phyloP scores from a whole-genome alignment of 2,329 filamentous ascomycete genomes.

The Arachnomyces sp. region DNA sequence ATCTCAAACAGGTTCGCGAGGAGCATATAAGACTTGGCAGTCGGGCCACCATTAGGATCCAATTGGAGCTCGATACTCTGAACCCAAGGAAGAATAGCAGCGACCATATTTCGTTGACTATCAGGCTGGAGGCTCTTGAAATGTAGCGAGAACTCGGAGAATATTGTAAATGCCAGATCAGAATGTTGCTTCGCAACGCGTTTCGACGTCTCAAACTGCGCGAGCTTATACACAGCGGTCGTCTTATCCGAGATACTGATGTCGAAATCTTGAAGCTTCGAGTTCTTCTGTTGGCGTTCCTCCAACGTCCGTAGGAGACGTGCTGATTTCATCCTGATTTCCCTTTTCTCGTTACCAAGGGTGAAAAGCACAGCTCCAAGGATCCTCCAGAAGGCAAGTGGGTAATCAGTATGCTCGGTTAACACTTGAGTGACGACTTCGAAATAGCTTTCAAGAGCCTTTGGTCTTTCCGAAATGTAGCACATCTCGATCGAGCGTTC shows the following conservation, averaged over 20 bases:
- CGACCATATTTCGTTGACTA: conserved; percentile 87
- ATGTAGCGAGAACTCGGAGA: conserved; percentile 89
- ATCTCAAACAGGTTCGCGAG: conserved; percentile 93
- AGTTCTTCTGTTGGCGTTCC: conserved; percentile 72
- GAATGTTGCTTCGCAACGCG: conserved; percentile 80
- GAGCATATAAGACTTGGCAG: conserved; percentile 86
- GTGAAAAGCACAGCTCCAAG: conserved; percentile 84
- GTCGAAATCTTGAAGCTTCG: conserved; percentile 92
- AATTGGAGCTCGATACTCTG: conserved; percentile 88
- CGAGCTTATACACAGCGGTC: conserved; percentile 93
- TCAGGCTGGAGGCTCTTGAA: conserved; percentile 80
- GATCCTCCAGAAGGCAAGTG: conserved; percentile 82
- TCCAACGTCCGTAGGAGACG: conserved; percentile 74
- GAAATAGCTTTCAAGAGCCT: conserved; percentile 91
- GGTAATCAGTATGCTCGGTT: conserved; percentile 72
- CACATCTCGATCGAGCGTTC: conserved; percentile 88
- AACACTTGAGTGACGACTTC: conserved; percentile 84
- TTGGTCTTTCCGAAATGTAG: conserved; percentile 71
- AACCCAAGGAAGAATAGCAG: conserved; percentile 91
- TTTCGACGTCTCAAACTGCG: conserved; percentile 94
- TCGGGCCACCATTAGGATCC: conserved; percentile 85
- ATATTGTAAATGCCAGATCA: conserved; percentile 84
- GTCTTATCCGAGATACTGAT: conserved; percentile 99
- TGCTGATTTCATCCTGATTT: conserved; percentile 81
- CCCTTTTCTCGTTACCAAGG: conserved; percentile 81